Conservation (phyloP, 1,139 yeast species). For the Meyerozyma sp. region DNA sequence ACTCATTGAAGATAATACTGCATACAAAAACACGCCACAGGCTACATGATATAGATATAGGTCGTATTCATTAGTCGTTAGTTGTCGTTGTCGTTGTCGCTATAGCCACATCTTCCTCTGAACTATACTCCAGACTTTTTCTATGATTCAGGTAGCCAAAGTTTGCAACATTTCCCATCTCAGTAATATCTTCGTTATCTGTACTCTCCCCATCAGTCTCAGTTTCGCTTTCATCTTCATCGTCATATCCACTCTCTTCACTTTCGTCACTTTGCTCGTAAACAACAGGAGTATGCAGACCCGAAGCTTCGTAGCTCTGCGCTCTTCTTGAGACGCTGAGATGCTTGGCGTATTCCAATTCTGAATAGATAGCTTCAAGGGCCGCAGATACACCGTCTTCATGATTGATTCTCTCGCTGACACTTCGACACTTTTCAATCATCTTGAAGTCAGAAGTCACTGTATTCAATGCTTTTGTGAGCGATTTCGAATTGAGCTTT, state of each 20-base stretch:
- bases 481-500: slow-evolving; percentile 58
- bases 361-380: slow-evolving; percentile 68
- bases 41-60: not conserved
- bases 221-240: slow-evolving; percentile 7
- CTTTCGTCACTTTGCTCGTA: slow-evolving; percentile 16
- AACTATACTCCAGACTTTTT: not conserved
- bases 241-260: slow-evolving; percentile 11
- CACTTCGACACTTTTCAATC: slow-evolving; percentile 55
- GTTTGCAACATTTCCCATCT: not conserved
- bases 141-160: not conserved
- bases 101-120: not conserved
- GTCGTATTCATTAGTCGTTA: not conserved
- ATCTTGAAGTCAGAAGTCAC: slow-evolving; percentile 66
- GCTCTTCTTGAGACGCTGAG: slow-evolving; percentile 30
- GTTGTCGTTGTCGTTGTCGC: not conserved
- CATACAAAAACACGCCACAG: not conserved
- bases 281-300: slow-evolving; percentile 23
- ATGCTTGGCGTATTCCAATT: slow-evolving; percentile 69
- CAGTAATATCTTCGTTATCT: not conserved
- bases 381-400: slow-evolving; percentile 83
- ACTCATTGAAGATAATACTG: not conserved
- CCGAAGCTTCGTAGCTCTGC: slow-evolving; percentile 18
- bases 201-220: slow-evolving; percentile 7
- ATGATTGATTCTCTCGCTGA: slow-evolving; percentile 56
- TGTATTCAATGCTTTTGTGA: slow-evolving; percentile 62